A percentile compares a stretch with the other conserved stretches of the same genome.
These are phyloP conservation scores for Nelumbo lutea DNA, from an alignment of 164 flowering plant genomes.

Conservation along the genomic window DNA sequence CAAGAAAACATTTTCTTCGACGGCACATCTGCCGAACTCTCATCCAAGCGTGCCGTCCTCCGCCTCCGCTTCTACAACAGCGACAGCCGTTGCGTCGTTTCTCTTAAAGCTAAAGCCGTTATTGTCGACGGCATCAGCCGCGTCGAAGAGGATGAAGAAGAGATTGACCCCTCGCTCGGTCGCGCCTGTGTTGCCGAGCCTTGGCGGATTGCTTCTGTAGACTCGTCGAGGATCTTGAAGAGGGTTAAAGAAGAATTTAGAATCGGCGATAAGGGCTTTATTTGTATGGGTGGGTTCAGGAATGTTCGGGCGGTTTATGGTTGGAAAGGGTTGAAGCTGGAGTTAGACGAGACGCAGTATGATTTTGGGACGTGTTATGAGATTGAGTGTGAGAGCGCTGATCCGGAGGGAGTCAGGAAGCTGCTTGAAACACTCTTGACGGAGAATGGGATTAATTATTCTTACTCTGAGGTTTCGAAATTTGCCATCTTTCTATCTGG, in stretches of 20 bases:
- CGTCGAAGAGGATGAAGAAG: conserved; percentile 20
- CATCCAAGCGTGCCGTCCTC: too few species aligned
- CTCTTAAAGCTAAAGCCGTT: too few species aligned
- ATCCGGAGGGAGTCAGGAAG: conserved; percentile 50
- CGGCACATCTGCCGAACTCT: too few species aligned
- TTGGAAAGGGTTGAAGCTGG: conserved; percentile 68
- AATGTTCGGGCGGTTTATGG: conserved; percentile 63
- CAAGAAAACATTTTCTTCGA: conserved; percentile 74
- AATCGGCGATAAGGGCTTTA: conserved; percentile 29
- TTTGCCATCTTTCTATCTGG: conserved; percentile 53
- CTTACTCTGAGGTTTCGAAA: conserved; percentile 44
- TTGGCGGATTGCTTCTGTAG: conserved; percentile 23
- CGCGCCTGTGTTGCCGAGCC: conserved; percentile 59
- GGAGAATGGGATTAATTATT: conserved; percentile 48
- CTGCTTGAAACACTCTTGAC: conserved; percentile 46
- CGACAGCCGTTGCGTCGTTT: conserved; percentile 36
- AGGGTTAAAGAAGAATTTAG: conserved; percentile 48
- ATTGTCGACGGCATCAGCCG: too few species aligned
- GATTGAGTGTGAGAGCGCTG: conserved; percentile 68
- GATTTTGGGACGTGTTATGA: conserved; percentile 69
- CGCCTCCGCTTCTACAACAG: conserved; percentile 25
- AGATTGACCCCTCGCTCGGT: conserved; percentile 42
- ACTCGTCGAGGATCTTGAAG: conserved; percentile 32
- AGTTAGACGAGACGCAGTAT: conserved; percentile 62
- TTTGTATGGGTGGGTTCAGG: conserved; percentile 72